A percentile compares a stretch with the other conserved stretches of the same genome.
Evolutionary conservation across 345 rosid genomes (phyloP).

Genomic region (Reutealis trisperma): DNA sequence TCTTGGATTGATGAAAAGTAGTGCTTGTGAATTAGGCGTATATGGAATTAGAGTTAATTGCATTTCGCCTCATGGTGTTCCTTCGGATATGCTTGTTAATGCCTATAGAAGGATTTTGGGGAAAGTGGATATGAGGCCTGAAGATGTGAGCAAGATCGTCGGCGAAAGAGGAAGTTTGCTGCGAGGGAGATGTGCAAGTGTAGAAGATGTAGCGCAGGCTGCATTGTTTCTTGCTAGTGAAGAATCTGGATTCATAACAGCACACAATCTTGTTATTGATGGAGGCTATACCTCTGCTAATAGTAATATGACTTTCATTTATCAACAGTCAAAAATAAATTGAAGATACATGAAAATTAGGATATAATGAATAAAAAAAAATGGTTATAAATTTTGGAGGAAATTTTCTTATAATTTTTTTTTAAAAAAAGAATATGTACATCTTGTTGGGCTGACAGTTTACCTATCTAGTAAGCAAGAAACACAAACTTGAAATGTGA

Average conservation of each 20-base stretch:
- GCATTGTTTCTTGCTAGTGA: constrained; percentile 71
- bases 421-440: too few species aligned
- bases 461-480: too few species aligned
- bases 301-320: constrained; percentile 48
- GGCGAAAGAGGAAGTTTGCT: constrained; percentile 66
- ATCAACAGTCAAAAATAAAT: constrained; percentile 22
- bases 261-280: constrained; percentile 73
- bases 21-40: constrained; percentile 72
- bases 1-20: constrained; percentile 52
- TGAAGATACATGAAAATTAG: neutral
- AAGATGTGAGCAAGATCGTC: constrained; percentile 53
- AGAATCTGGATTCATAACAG: constrained; percentile 66
- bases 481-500: too few species aligned
- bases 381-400: too few species aligned
- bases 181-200: constrained; percentile 49
- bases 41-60: constrained; percentile 75
- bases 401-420: too few species aligned
- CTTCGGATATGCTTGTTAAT: constrained; percentile 72
- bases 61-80: constrained; percentile 90
- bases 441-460: too few species aligned
- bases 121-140: constrained; percentile 39
- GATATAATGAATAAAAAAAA: neutral
- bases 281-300: constrained; percentile 75
- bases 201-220: constrained; percentile 68
- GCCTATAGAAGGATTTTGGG: constrained; percentile 50